Evolutionary conservation across 495 filamentous ascomycete genomes (phyloP).

Genomic region (Lophiotrema nucula): DNA sequence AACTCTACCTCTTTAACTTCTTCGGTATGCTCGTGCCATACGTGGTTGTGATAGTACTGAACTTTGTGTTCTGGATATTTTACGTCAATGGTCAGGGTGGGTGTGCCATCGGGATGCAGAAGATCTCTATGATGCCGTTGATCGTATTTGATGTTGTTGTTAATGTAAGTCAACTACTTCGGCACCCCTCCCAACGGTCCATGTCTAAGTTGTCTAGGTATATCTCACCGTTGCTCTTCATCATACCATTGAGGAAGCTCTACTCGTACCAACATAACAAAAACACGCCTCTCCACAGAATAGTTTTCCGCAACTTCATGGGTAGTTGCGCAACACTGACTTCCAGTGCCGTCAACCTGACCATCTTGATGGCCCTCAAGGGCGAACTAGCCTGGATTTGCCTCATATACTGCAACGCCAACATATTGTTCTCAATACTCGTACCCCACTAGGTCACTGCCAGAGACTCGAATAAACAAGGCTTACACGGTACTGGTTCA

Average conservation of each 20-base stretch:
- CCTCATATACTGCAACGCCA: slow-evolving; percentile 57
- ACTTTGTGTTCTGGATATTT: slow-evolving; percentile 51
- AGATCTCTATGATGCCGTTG: slow-evolving; percentile 50
- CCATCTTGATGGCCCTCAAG: slow-evolving; percentile 49
- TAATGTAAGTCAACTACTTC: slow-evolving; percentile 46
- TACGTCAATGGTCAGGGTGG: slow-evolving; percentile 45
- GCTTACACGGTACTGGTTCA: background rate
- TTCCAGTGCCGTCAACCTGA: slow-evolving; percentile 54
- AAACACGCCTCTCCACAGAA: slow-evolving; percentile 41
- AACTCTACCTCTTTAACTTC: slow-evolving; percentile 52
- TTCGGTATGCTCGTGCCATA: slow-evolving; percentile 54
- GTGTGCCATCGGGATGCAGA: slow-evolving; percentile 56
- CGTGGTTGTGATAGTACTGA: slow-evolving; percentile 47
- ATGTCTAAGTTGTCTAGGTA: slow-evolving; percentile 38
- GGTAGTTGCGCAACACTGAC: slow-evolving; percentile 50
- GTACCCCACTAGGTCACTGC: slow-evolving; percentile 57
- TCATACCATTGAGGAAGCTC: slow-evolving; percentile 48
- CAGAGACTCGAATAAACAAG: slow-evolving; percentile 42
- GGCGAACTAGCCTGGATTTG: slow-evolving; percentile 58
- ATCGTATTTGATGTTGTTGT: slow-evolving; percentile 51
- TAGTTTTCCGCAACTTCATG: slow-evolving; percentile 51
- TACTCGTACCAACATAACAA: slow-evolving; percentile 45
- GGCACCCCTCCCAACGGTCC: background rate
- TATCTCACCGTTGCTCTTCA: slow-evolving; percentile 54
- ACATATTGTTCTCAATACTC: slow-evolving; percentile 54